These are phyloP conservation scores for Cladosporium sp. DNA, from an alignment of 2,329 filamentous ascomycete genomes.

Conservation along the genomic window DNA sequence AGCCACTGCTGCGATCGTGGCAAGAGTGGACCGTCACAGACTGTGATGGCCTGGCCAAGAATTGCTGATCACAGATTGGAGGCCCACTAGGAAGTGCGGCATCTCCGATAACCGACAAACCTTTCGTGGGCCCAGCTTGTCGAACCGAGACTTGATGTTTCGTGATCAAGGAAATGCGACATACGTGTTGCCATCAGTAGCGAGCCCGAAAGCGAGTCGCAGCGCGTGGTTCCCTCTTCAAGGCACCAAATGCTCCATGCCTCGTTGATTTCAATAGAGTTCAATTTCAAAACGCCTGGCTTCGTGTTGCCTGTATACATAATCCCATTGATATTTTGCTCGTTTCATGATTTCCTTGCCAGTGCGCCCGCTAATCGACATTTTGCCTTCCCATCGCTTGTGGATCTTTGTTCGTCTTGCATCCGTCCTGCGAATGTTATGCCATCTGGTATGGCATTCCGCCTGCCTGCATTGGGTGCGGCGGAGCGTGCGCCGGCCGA, in stretches of 20 bases:
- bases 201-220: background rate
- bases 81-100: background rate
- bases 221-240: background rate
- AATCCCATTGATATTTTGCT: conserved; percentile 11
- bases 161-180: background rate
- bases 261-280: background rate
- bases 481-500: conserved; percentile 21
- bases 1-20: no score
- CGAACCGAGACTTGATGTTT: background rate
- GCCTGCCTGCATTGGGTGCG: conserved; percentile 13
- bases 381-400: background rate
- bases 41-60: background rate
- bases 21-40: background rate
- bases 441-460: background rate
- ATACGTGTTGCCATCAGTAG: background rate
- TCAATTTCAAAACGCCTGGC: background rate
- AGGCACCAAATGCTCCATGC: background rate
- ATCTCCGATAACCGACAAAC: no score
- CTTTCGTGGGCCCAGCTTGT: background rate
- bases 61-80: background rate
- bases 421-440: background rate
- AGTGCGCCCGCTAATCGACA: conserved; percentile 1
- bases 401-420: background rate
- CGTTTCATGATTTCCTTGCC: conserved; percentile 9
- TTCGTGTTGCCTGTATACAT: background rate